phyloP scores from a whole-genome alignment of 2,329 filamentous ascomycete genomes.

The Diplocarpon mali region DNA sequence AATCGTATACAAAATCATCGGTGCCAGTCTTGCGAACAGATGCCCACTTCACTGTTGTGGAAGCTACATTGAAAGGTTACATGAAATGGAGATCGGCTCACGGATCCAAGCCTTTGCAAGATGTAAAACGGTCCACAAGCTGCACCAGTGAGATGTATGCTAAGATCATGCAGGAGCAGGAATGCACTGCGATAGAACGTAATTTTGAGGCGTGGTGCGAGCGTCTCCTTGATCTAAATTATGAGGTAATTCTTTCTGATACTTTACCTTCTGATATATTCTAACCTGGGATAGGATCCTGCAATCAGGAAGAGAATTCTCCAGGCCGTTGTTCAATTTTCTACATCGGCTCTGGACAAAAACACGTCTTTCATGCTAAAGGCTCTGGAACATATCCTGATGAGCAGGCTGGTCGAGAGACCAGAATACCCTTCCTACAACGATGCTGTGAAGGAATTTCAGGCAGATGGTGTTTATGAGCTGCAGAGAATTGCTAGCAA shows the following conservation, averaged over 20 bases:
- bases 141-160: background rate
- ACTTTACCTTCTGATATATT: constrained; percentile 19
- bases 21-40: constrained; percentile 70
- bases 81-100: constrained; percentile 58
- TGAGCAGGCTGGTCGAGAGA: constrained; percentile 66
- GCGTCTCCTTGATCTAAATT: constrained; percentile 56
- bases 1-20: constrained; percentile 57
- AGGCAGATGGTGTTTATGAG: constrained; percentile 75
- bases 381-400: constrained; percentile 81
- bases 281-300: constrained; percentile 45
- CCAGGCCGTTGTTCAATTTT: constrained; percentile 75
- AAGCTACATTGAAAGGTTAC: constrained; percentile 81
- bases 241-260: constrained; percentile 37
- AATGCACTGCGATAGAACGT: constrained; percentile 46
- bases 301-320: constrained; percentile 72
- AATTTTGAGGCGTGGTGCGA: constrained; percentile 64
- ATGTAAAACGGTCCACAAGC: constrained; percentile 13
- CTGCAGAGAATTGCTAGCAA: constrained; percentile 79
- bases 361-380: constrained; percentile 75
- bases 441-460: constrained; percentile 82
- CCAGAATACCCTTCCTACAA: constrained; percentile 64
- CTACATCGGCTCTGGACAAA: constrained; percentile 66
- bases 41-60: constrained; percentile 79
- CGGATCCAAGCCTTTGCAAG: constrained; percentile 38
- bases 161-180: constrained; percentile 31